These are phyloP conservation scores for Trichomonas gallinae DNA, from an alignment of 208 protist genomes.

Conservation along the genomic window DNA sequence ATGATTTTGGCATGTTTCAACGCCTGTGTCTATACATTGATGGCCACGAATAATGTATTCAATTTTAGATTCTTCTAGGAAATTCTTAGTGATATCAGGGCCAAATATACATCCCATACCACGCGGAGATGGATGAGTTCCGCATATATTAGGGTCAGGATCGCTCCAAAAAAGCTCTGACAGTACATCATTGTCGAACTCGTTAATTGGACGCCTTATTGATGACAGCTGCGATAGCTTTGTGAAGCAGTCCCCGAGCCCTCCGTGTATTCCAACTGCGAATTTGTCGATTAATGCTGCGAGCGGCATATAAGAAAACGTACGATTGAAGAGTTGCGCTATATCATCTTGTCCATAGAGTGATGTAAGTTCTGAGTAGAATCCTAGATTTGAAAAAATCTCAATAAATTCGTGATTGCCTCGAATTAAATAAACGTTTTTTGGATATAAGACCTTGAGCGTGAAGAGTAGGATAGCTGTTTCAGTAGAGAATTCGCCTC, in stretches of 20 bases:
- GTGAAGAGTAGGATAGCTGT: background rate
- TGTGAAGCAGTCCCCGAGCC: background rate
- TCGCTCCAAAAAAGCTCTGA: background rate
- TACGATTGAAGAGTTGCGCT: background rate
- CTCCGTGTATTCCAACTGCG: background rate
- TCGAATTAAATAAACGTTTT: background rate
- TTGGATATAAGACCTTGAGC: background rate
- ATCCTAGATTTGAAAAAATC: background rate
- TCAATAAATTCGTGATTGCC: background rate
- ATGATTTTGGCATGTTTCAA: background rate
- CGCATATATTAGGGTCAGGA: background rate
- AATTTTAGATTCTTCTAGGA: background rate
- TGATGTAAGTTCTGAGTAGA: background rate
- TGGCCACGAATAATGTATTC: background rate
- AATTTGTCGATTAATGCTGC: background rate
- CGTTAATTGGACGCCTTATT: background rate
- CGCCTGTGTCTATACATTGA: background rate
- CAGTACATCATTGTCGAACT: background rate
- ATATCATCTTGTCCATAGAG: background rate
- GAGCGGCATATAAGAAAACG: background rate
- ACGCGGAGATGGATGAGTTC: background rate
- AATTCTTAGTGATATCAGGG: background rate
- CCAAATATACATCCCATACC: background rate
- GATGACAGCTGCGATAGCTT: background rate
- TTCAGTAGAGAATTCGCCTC: background rate